A percentile compares a stretch with the other conserved stretches of the same genome.
Conservation (phyloP, 768 basidiomycete genomes). For the Neoboletus brunneissimus region DNA sequence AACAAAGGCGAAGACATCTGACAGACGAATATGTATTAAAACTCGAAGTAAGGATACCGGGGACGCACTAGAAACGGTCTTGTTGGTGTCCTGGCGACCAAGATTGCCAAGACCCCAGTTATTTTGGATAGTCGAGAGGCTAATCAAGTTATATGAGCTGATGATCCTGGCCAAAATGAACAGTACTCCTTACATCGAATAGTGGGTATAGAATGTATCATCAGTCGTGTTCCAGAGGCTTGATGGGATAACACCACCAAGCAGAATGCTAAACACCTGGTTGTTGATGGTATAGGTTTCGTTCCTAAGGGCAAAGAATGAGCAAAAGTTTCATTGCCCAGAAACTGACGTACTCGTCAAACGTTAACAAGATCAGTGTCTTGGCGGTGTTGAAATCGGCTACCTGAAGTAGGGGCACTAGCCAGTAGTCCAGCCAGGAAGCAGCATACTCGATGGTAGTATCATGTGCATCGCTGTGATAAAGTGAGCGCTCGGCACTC, state of each 20-base stretch:
- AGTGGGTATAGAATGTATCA: conserved; percentile 58
- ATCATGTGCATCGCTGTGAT: conserved; percentile 57
- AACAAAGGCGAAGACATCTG: conserved; percentile 54
- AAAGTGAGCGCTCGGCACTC: not conserved
- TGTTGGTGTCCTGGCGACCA: conserved; percentile 56
- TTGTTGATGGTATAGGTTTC: conserved; percentile 43
- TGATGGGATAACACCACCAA: conserved; percentile 46
- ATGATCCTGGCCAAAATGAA: not conserved
- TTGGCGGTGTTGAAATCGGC: conserved; percentile 49
- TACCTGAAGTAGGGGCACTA: conserved; percentile 50
- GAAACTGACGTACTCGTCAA: conserved; percentile 52
- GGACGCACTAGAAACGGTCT: conserved; percentile 28
- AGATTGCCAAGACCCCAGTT: conserved; percentile 64
- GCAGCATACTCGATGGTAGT: conserved; percentile 49
- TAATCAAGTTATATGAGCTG: conserved; percentile 6
- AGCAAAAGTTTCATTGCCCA: not conserved
- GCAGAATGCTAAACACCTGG: conserved; percentile 42
- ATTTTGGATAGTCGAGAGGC: conserved; percentile 51
- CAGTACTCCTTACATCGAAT: conserved; percentile 38
- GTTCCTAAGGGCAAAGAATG: conserved; percentile 11
- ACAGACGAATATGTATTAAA: not conserved
- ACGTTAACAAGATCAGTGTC: conserved; percentile 60
- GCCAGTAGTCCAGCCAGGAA: conserved; percentile 48
- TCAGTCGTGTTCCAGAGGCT: conserved; percentile 45
- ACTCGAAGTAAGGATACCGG: not conserved